Percentiles rank a stretch among this genome's conserved stretches.
Conservation (phyloP, 257 asterid species). For the Cruciata laevipes region DNA sequence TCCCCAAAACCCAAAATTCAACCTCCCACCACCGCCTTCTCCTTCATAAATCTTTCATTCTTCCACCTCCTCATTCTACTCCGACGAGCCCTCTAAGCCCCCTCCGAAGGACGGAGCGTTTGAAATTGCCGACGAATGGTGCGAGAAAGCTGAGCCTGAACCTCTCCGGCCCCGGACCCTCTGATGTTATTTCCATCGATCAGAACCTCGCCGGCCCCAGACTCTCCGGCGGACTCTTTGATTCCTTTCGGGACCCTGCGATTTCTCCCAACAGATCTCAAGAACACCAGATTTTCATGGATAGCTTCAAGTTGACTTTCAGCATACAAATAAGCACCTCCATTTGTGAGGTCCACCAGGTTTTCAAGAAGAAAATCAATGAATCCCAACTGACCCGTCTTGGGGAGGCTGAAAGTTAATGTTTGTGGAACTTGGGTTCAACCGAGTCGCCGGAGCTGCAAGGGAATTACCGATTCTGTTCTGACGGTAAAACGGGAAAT, state of each 20-base stretch:
- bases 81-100: conserved; percentile 18
- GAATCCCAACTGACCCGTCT: conserved; percentile 4
- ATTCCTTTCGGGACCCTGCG: not conserved
- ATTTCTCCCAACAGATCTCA: not conserved
- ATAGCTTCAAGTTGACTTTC: not conserved
- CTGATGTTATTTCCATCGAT: too few species aligned
- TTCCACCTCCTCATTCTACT: not conserved
- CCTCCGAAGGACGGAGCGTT: conserved; percentile 1
- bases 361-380: not conserved
- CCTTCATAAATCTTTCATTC: conserved; percentile 4
- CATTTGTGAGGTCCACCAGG: not conserved
- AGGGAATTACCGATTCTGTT: too few species aligned
- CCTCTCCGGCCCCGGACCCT: conserved; percentile 55
- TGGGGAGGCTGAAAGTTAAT: not conserved
- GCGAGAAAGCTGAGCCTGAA: conserved; percentile 57
- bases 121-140: conserved; percentile 65
- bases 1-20: conserved; percentile 7
- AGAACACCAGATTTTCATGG: not conserved
- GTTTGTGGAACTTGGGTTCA: not conserved
- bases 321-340: not conserved
- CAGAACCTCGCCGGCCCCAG: too few species aligned
- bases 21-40: conserved; percentile 1
- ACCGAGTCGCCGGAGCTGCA: too few species aligned
- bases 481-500: too few species aligned
- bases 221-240: too few species aligned